Evolutionary conservation across 2,329 filamentous ascomycete species (phyloP).

Genomic region (Fusarium humuli): DNA sequence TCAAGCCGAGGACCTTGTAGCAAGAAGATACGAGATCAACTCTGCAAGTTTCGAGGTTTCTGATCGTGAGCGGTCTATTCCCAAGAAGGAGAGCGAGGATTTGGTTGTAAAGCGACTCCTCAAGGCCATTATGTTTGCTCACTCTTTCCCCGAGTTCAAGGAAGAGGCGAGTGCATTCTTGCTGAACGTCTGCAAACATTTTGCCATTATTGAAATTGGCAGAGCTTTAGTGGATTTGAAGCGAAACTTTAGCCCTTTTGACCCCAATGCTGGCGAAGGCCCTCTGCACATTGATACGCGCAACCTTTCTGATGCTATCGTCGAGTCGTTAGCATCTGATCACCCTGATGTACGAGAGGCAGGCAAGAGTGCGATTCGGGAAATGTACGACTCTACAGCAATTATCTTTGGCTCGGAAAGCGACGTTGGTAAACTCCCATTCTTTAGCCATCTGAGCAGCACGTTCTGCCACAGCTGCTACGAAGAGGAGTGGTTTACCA

Average conservation of each 20-base stretch:
- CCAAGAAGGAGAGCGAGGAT: slow-evolving; percentile 89
- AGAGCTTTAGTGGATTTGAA: slow-evolving; percentile 84
- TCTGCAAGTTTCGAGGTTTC: slow-evolving; percentile 78
- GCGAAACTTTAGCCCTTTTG: slow-evolving; percentile 81
- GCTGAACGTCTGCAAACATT: slow-evolving; percentile 85
- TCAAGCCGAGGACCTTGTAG: slow-evolving; percentile 86
- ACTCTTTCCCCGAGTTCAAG: slow-evolving; percentile 83
- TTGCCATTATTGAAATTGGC: slow-evolving; percentile 90
- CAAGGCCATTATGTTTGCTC: slow-evolving; percentile 88
- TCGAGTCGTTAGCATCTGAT: slow-evolving; percentile 91
- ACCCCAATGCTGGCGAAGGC: slow-evolving; percentile 87
- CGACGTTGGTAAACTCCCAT: slow-evolving; percentile 79
- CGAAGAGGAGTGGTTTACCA: slow-evolving; percentile 98
- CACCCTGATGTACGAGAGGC: slow-evolving; percentile 82
- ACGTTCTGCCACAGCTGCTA: slow-evolving; percentile 95
- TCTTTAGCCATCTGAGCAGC: slow-evolving; percentile 85
- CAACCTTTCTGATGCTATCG: slow-evolving; percentile 87
- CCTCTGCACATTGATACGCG: slow-evolving; percentile 88
- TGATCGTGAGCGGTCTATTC: slow-evolving; percentile 83
- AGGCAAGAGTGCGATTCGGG: slow-evolving; percentile 81
- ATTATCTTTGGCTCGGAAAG: slow-evolving; percentile 82
- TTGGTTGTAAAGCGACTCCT: slow-evolving; percentile 84
- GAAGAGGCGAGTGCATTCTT: slow-evolving; percentile 81
- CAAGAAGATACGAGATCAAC: slow-evolving; percentile 77
- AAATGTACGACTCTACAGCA: slow-evolving; percentile 79